Conservation (phyloP, 306 rosid genomes). For the Trifolium dubium region DNA sequence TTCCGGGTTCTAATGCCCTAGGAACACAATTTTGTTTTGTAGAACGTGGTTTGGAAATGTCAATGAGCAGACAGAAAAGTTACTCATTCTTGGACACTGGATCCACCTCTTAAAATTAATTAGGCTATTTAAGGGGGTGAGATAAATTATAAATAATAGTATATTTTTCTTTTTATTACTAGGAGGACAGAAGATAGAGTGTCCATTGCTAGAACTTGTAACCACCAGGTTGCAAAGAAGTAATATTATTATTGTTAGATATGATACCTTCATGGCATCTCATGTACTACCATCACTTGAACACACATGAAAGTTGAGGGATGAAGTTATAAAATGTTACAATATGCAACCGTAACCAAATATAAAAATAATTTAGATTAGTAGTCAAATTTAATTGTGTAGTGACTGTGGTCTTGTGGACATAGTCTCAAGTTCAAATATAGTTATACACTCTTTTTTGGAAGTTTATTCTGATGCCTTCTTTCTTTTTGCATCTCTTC, state of each 20-base stretch:
- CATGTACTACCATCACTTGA: not conserved
- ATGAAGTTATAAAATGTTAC: not conserved
- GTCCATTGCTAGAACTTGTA: not conserved
- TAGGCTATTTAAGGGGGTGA: conserved; percentile 7
- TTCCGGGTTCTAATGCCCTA: conserved; percentile 23
- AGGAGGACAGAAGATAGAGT: not conserved
- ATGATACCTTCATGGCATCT: not conserved
- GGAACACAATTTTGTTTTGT: not conserved
- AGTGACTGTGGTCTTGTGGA: not conserved
- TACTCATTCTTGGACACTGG: not conserved
- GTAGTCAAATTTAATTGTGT: not conserved
- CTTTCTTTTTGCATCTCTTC: not conserved
- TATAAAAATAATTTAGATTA: too few relatives aligned
- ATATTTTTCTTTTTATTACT: not conserved
- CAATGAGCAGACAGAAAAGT: conserved; percentile 15
- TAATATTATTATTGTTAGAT: not conserved
- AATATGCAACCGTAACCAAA: not conserved
- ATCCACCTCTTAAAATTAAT: not conserved
- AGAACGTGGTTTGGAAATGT: conserved; percentile 21
- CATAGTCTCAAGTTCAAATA: not conserved
- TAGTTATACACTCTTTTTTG: not conserved
- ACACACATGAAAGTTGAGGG: not conserved
- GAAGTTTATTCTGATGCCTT: not conserved
- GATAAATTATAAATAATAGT: not conserved
- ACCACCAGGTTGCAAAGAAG: not conserved